phyloP scores from a whole-genome alignment of 345 rosid species.

The Eucalyptus urophylla region DNA sequence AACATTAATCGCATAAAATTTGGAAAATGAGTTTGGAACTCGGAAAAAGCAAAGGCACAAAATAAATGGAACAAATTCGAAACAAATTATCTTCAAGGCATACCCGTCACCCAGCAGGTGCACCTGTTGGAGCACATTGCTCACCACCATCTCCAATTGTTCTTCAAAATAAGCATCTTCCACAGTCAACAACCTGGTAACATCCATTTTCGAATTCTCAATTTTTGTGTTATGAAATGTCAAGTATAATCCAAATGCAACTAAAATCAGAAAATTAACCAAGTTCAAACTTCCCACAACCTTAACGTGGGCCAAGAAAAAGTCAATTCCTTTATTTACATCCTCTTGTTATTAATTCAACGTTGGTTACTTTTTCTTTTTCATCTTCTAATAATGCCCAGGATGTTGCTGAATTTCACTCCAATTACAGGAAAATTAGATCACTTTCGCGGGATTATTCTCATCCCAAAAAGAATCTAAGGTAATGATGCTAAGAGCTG shows the following conservation, averaged over 20 bases:
- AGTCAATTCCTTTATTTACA: neutral
- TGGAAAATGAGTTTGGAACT: neutral
- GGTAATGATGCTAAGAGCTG: neutral
- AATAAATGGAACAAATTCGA: neutral
- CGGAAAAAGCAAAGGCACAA: neutral
- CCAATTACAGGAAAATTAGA: neutral
- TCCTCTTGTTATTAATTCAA: neutral
- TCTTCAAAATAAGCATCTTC: slow-evolving; percentile 64
- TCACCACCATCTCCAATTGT: slow-evolving; percentile 31
- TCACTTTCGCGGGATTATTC: neutral
- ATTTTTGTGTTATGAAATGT: neutral
- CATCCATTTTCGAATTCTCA: slow-evolving; percentile 3
- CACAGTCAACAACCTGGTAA: slow-evolving; percentile 57
- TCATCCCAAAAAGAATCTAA: neutral
- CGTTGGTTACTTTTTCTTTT: neutral
- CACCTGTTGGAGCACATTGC: slow-evolving; percentile 38
- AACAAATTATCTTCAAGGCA: neutral
- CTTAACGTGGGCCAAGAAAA: neutral
- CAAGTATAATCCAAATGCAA: neutral
- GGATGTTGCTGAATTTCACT: neutral
- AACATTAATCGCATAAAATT: neutral
- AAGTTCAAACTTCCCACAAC: neutral
- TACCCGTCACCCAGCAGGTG: slow-evolving; percentile 86
- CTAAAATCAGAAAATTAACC: neutral
- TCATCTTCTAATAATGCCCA: neutral